Base-by-base conservation (phyloP, 331 rosid species). In the Prunus yedoensis region DNA sequence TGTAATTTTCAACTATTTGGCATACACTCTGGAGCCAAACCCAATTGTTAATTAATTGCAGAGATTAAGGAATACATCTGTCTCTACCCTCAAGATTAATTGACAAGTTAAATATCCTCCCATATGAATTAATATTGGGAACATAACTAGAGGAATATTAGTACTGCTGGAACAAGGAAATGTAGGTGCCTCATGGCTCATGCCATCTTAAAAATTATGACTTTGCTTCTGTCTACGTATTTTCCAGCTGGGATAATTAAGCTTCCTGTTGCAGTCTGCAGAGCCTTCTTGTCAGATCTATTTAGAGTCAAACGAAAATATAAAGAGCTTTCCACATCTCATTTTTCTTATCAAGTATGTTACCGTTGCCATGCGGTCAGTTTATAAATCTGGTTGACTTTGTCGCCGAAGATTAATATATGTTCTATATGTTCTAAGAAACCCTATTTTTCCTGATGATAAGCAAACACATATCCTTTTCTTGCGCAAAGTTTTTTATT, bases 331-430 rank as follows among this genome's bases (percentile, higher is more conserved):
- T 45, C 30, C 20, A 45, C 23, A n/a, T 64, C 76, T 23, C 74
- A n/a, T n/a, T n/a, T n/a, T n/a, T n/a, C n/a, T n/a, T n/a, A n/a
- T n/a, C n/a, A 21, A 21, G 73, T 50, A 59, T 72, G 80, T 75
- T 68, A 77, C 82, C 84, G 82, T 84, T 80, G 62, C 5, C 67
- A 16, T 70, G 49, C 69, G 60, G 65, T 47, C 25, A 59, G 62
- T 69, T 67, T 75, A 5, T 50, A 18, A 78, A 28, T 21, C 35
- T 15, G 23, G 81, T 74, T 81, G 85, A 84, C 90, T 70, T 79
- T 21, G 5, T 51, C 27, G 27, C 17, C 67, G 7, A 15, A 16
- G 25, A 66, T 1, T 62, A 50, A 38, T 63, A 50, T 32, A 18
- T 62, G 28, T 20, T 13, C 17, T 43, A 66, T 16, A 49, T 62